Evolutionary conservation across 768 basidiomycete species (phyloP), one percentile per base, ranked within the genome.

Genomic region (Suillus placidus): DNA sequence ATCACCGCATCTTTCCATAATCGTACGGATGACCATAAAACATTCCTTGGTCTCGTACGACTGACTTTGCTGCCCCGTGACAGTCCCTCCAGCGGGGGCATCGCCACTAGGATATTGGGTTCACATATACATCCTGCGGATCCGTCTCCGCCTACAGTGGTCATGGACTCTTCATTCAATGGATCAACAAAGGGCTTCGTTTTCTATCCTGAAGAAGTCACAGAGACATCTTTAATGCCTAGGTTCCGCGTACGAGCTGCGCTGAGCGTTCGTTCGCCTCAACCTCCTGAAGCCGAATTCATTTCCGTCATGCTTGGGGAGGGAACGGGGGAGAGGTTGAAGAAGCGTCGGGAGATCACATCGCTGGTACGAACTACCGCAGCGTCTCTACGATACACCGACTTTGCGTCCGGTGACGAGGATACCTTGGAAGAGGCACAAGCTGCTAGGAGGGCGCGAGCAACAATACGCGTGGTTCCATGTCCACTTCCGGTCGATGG

Each of bases 221-320:
- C 58, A 42, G 58, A 60, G 20, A 13, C 58, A 60, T 60, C 58
- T 30, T 20, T 43, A 32, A 42, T 60, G 38, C 58, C 58, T 32
- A 60, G 58, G 30, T 60, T 60, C 58, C 58, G 58, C 40, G 40
- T 20, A 30, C 58, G 58, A 20, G 38, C 42, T 32, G 58, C 58
- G 26, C 12, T 60, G 18, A 60, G 58, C 40, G 38, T 43, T 42
- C 58, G 58, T 42, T 60, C 58, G 30, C 58, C 58, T 4, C 58
- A 60, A 43, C 58, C 58, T 30, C 58, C 58, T 60, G 58, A 60
- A 60, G 58, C 58, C 18, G 58, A 60, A 20, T 60, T 60, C 58
- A 60, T 60, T 13, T 60, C 58, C 18, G 40, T 60, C 30, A 42
- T 32, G 38, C 38, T 60, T 42, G 58, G 58, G 10, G 58, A 60